Percentiles rank a stretch among this genome's conserved stretches.
phyloP scores from a whole-genome alignment of 2,329 filamentous ascomycete genomes.

The Sclerotinia trifoliorum region DNA sequence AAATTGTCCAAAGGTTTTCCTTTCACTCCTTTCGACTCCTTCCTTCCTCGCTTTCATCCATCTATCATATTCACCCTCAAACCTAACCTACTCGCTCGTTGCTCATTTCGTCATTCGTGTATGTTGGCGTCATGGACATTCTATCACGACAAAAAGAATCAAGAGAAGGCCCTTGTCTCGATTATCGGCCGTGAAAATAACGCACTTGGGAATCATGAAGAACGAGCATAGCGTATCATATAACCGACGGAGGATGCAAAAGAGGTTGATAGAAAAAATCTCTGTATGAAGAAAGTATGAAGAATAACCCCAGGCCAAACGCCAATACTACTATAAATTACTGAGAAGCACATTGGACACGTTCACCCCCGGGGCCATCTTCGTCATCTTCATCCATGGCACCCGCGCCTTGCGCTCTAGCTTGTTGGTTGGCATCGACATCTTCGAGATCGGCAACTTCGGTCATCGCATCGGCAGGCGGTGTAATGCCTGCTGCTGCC shows the following conservation, averaged over 20 bases:
- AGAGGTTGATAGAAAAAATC: constrained; percentile 19
- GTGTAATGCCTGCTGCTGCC: constrained; percentile 56
- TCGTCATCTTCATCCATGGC: constrained; percentile 75
- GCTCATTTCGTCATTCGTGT: constrained; percentile 6
- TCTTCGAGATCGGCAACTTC: constrained; percentile 88
- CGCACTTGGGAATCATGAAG: constrained; percentile 9
- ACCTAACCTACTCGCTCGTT: constrained; percentile 12
- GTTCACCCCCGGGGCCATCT: constrained; percentile 72
- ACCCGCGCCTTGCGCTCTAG: constrained; percentile 65
- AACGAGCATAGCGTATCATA: constrained; percentile 20
- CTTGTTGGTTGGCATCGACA: constrained; percentile 67
- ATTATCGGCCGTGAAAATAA: neutral
- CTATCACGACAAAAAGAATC: neutral
- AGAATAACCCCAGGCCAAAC: constrained; percentile 20
- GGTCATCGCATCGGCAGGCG: constrained; percentile 83
- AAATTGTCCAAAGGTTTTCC: constrained; percentile 14
- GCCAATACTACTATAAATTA: constrained; percentile 46
- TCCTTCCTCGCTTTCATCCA: constrained; percentile 10
- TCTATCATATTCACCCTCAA: neutral
- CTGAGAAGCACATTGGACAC: constrained; percentile 85
- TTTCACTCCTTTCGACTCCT: neutral
- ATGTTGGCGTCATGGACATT: neutral
- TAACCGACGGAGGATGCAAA: constrained; percentile 22
- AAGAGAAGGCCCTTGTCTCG: neutral
- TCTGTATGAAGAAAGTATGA: constrained; percentile 10